Conservation (phyloP, 2,329 filamentous ascomycete species). For the Aspergillus udagawae region DNA sequence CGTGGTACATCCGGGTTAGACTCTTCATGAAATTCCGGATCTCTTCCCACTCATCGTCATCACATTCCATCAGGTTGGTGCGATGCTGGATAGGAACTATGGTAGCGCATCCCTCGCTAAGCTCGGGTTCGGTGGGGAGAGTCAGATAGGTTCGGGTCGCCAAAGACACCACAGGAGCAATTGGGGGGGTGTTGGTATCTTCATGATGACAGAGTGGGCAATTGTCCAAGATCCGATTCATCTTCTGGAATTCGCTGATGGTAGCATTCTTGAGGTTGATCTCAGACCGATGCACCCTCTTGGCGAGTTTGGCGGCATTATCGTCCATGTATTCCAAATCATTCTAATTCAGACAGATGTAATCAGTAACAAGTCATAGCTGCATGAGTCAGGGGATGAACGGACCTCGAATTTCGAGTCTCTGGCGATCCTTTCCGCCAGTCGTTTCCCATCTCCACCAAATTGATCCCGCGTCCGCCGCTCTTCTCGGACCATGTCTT, state of each 20-base stretch:
- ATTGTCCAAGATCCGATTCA: constrained; percentile 77
- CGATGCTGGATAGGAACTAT: constrained; percentile 87
- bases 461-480: constrained; percentile 72
- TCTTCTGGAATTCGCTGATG: constrained; percentile 82
- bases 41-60: constrained; percentile 99
- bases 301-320: constrained; percentile 85
- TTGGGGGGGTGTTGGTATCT: constrained; percentile 69
- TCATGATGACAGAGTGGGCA: constrained; percentile 94
- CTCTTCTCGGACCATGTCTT: constrained; percentile 96
- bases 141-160: constrained; percentile 85
- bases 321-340: constrained; percentile 97
- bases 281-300: constrained; percentile 81
- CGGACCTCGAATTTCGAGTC: constrained; percentile 76
- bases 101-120: constrained; percentile 76
- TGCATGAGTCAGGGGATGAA: constrained; percentile 3
- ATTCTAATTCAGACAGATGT: constrained; percentile 45
- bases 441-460: constrained; percentile 73
- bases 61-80: constrained; percentile 89
- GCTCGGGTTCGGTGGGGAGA: constrained; percentile 81
- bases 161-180: constrained; percentile 81
- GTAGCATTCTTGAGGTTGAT: constrained; percentile 82
- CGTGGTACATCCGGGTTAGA: constrained; percentile 88
- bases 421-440: constrained; percentile 91
- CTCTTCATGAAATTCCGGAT: constrained; percentile 99
- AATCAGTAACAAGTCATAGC: constrained; percentile 6